These are phyloP conservation scores for Boletus pseudo-olivaceus DNA, from an alignment of 768 basidiomycete genomes.

Conservation along the genomic window DNA sequence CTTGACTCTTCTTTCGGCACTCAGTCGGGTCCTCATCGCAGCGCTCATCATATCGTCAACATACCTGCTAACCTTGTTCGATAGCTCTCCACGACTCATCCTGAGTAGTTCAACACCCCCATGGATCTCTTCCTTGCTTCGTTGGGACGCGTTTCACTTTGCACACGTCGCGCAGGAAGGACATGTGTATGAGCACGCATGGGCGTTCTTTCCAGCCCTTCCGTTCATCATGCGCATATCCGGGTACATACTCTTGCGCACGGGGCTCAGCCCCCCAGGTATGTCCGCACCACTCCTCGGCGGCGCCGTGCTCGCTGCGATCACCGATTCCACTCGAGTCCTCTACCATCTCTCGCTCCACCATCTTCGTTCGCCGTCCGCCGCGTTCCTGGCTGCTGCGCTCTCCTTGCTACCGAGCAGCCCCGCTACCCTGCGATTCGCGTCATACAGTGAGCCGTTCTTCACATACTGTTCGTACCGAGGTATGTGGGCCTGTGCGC, in stretches of 20 bases:
- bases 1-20: constrained; percentile 21
- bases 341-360: constrained; percentile 59
- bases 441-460: constrained; percentile 82
- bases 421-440: constrained; percentile 66
- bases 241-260: constrained; percentile 20
- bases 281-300: constrained; percentile 34
- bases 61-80: constrained; percentile 21
- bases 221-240: constrained; percentile 50
- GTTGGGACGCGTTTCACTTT: constrained; percentile 93
- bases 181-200: constrained; percentile 71
- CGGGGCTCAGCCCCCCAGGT: neutral
- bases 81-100: constrained; percentile 25
- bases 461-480: constrained; percentile 79
- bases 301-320: constrained; percentile 36
- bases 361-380: constrained; percentile 49
- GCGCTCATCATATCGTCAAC: constrained; percentile 20
- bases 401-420: constrained; percentile 81
- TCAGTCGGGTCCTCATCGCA: constrained; percentile 20
- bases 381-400: constrained; percentile 59
- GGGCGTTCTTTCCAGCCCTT: constrained; percentile 82
- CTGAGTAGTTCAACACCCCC: constrained; percentile 7
- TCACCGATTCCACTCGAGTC: constrained; percentile 42
- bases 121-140: constrained; percentile 42
- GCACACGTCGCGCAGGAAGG: constrained; percentile 56
- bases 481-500: constrained; percentile 33